Base-by-base conservation (phyloP, 306 rosid genomes). In the Prunus armeniaca region DNA sequence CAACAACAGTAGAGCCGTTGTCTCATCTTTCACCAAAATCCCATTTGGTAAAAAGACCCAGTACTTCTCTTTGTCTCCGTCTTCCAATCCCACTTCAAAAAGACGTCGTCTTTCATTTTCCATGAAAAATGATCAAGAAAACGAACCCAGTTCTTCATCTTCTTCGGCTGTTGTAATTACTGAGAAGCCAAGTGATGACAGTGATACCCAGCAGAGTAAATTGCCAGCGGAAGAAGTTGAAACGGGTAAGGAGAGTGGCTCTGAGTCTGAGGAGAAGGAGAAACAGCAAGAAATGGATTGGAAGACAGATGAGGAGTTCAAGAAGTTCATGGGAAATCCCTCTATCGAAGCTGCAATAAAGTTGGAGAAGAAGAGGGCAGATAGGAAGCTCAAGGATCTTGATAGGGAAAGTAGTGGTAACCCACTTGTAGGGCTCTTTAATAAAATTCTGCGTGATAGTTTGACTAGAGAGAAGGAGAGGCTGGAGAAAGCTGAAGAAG, bases 331-430 rank as follows among this genome's bases (percentile, higher is more conserved):
- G 93, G 94, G 96, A 1, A 91, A 85, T 63, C 98, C 93, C 57
- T 91, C 98, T 0, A 86, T 93, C 22, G 96, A 93, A 85, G 97
- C 97, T 0, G 97, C 98, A 14, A 90, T 93, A 34, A 93, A 90
- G 87, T 86, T 93, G 79, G 98, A 93, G 86, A 93, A 91, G 87
- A 91, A 93, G 79, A 90, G 93, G 43, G 85, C 97, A 30, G 97
- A 90, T 73, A 87, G 91, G 74, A 91, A 93, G 85, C 91, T 93
- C 46, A 93, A 88, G 81, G 88, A 93, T 66, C 94, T 93, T 18
- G 90, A 88, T 70, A 79, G 79, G 3, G 94, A 91, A 84, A 76
- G 43, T 38, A 83, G 67, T 30, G 66, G 19, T 32, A 93, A 90
- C 70, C 91, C 97, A n/a, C 14, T 93, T 57, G 43, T 79, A 18